A percentile compares a stretch with the other conserved stretches of the same genome.
Conservation (phyloP, 2,329 filamentous ascomycete species). For the Ascocoryne sarcoides region DNA sequence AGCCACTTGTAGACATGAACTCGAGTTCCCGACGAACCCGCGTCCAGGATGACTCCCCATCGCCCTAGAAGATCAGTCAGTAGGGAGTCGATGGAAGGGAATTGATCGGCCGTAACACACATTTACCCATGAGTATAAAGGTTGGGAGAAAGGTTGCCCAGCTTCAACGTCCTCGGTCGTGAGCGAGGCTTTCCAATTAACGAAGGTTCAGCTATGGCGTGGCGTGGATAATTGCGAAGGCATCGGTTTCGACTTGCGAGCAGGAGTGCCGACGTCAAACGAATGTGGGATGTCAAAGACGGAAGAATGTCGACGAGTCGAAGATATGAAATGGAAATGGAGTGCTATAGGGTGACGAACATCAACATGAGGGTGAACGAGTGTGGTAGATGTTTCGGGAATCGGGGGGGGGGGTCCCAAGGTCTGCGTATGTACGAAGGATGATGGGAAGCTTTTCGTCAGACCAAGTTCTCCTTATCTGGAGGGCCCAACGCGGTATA, state of each 20-base stretch:
- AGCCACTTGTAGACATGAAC: conserved; percentile 94
- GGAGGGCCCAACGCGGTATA: too few relatives aligned
- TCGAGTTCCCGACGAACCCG: conserved; percentile 93
- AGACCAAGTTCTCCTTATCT: too few relatives aligned
- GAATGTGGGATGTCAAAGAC: conserved; percentile 1
- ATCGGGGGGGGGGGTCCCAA: too few relatives aligned
- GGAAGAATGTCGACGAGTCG: background rate
- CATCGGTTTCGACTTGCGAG: conserved; percentile 3
- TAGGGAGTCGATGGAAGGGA: background rate
- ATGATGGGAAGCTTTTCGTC: too few relatives aligned
- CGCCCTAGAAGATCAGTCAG: conserved; percentile 30
- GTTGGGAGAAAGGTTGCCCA: background rate
- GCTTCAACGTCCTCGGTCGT: background rate
- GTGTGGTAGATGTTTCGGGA: background rate
- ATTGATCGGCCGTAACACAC: conserved; percentile 14
- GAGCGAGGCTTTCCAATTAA: background rate
- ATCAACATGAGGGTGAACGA: background rate
- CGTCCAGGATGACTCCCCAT: conserved; percentile 95
- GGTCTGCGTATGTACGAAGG: too few relatives aligned
- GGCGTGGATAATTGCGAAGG: background rate
- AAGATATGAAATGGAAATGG: background rate
- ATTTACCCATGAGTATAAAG: conserved; percentile 26
- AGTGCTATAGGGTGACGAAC: too few relatives aligned
- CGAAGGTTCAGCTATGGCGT: background rate
- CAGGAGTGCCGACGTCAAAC: background rate